Percentiles rank a stretch among this genome's conserved stretches.
phyloP scores from a whole-genome alignment of 164 flowering plant genomes.

The Macadamia tetraphylla region DNA sequence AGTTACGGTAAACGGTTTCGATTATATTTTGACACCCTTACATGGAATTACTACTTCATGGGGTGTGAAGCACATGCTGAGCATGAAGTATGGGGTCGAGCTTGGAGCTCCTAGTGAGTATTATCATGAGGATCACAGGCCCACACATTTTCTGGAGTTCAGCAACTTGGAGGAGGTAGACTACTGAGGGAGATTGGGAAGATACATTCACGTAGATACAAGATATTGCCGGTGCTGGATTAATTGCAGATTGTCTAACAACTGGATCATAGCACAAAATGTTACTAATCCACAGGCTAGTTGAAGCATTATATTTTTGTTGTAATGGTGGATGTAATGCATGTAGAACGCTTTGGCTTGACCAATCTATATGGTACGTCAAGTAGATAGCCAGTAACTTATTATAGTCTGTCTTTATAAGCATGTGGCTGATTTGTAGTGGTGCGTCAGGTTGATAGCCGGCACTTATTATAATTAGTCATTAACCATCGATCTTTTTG shows the following conservation, averaged over 20 bases:
- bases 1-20: no score
- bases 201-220: slow-evolving; percentile 56
- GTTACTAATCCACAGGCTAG: neutral
- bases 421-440: no score
- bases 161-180: slow-evolving; percentile 90
- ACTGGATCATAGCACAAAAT: neutral
- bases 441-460: no score
- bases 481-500: no score
- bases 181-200: slow-evolving; percentile 77
- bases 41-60: slow-evolving; percentile 80
- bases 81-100: slow-evolving; percentile 87
- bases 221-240: neutral
- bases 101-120: slow-evolving; percentile 88
- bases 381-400: no score
- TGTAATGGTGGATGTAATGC: no score
- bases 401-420: no score
- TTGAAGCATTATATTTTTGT: no score
- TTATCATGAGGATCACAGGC: slow-evolving; percentile 93
- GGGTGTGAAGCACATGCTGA: slow-evolving; percentile 83
- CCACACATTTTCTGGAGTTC: slow-evolving; percentile 95
- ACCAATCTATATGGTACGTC: no score
- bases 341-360: no score
- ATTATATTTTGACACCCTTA: no score
- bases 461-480: no score
- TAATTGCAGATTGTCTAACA: neutral